Base-by-base conservation (phyloP, 2,329 filamentous ascomycete species). In the Xylariales sp. region DNA sequence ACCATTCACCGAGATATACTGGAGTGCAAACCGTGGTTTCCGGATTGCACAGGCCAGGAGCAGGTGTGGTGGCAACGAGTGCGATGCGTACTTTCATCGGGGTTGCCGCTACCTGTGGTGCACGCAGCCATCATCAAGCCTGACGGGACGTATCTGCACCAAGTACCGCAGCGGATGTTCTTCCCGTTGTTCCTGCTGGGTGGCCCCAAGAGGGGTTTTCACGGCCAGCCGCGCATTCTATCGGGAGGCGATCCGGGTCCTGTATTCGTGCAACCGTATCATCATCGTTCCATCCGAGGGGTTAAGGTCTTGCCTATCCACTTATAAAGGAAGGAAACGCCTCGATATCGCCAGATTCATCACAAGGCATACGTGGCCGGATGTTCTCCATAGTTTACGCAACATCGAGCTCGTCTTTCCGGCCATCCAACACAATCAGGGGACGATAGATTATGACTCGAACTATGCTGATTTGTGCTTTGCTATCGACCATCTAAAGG, bases 1-100 rank as follows among this genome's bases (percentile, higher is more conserved):
- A 1, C 54, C 53, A 0, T 34, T 21, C 8, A 47, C 38, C 8
- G 38, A 52, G 14, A 46, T 53, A 4, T 31, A 43, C 5, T 57
- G 54, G 53, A 31, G 20, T 16, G 11, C 35, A 31, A 11, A n/a
- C 10, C 16, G 10, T 18, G 46, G 46, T 11, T 48, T 48, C 29
- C 24, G 25, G 11, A 29, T 43, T 18, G 28, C 20, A 12, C 11
- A 11, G 29, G 24, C 28, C 24, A 16, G 18, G 22, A 24, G 4
- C 11, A 11, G 35, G 16, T 35, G 33, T 22, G 20, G n/a, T 12
- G 33, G 20, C 18, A n/a, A 14, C 33, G 31, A 32, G 9, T 22
- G 18, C 33, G 12, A 27, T 18, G 21, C 35, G 14, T n/a, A 38
- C 11, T 4, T 27, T 12, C n/a, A 28, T 10, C 12, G 22, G 6